Percentiles rank a stretch among this genome's conserved stretches.
These are phyloP conservation scores for Pisolithus thermaeus DNA, from an alignment of 1,284 basidiomycete genomes.

Conservation along the genomic window DNA sequence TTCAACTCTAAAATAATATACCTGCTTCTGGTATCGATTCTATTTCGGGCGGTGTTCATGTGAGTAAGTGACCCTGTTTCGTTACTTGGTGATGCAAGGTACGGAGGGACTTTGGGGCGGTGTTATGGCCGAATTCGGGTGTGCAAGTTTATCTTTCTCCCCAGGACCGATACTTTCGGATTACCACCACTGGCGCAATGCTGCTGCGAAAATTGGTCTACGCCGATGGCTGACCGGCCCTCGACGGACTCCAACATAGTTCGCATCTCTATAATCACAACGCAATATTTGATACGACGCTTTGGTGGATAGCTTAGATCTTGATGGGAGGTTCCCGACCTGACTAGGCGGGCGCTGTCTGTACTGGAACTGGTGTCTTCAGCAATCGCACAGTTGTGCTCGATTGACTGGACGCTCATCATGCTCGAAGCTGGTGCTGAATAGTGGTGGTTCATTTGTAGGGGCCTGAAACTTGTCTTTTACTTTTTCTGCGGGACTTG, in stretches of 20 bases:
- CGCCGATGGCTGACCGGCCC: slow-evolving; percentile 67
- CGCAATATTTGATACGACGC: slow-evolving; percentile 77
- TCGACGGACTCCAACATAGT: slow-evolving; percentile 64
- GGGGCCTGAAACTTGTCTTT: too few relatives aligned
- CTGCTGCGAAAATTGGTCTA: slow-evolving; percentile 71
- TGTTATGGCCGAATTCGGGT: slow-evolving; percentile 72
- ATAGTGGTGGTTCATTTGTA: slow-evolving; percentile 2
- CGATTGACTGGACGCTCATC: too few relatives aligned
- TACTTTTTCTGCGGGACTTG: too few relatives aligned
- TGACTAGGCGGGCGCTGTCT: too few relatives aligned
- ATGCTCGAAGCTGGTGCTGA: too few relatives aligned
- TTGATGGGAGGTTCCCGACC: slow-evolving; percentile 2
- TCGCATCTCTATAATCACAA: slow-evolving; percentile 71
- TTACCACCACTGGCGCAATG: slow-evolving; percentile 56
- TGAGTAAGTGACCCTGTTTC: slow-evolving; percentile 51
- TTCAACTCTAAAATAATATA: slow-evolving; percentile 40
- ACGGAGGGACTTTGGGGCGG: slow-evolving; percentile 35
- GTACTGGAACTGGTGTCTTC: too few relatives aligned
- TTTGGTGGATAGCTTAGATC: slow-evolving; percentile 51
- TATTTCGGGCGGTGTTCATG: slow-evolving; percentile 76
- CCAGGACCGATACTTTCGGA: slow-evolving; percentile 68
- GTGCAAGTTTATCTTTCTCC: slow-evolving; percentile 78
- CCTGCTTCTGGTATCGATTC: slow-evolving; percentile 67
- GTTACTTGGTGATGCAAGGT: too few relatives aligned
- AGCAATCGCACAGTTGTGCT: too few relatives aligned